Evolutionary conservation across 2,329 filamentous ascomycete genomes (phyloP).

Genomic region (Colletotrichum sojae): DNA sequence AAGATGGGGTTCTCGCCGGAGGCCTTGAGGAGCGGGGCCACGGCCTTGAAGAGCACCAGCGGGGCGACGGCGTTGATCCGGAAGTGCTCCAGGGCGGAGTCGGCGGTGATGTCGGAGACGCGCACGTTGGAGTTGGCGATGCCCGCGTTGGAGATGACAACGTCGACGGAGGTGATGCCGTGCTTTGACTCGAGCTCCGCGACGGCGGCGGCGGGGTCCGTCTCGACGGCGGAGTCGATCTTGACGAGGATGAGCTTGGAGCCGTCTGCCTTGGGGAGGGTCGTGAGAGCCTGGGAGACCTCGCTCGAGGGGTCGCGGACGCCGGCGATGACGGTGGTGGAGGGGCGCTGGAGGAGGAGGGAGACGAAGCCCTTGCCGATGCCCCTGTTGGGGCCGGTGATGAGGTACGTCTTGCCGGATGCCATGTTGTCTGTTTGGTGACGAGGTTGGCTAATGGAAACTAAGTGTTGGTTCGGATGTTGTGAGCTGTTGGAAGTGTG

Average conservation of each 20-base stretch:
- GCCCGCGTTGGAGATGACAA: slow-evolving; percentile 68
- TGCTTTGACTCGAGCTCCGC: slow-evolving; percentile 46
- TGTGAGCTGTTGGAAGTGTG: no score
- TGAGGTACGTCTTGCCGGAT: slow-evolving; percentile 50
- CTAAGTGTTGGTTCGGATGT: no score
- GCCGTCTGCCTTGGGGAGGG: slow-evolving; percentile 52
- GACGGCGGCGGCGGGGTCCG: slow-evolving; percentile 51
- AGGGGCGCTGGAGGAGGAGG: slow-evolving; percentile 24
- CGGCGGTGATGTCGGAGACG: slow-evolving; percentile 46
- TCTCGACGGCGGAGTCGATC: slow-evolving; percentile 54
- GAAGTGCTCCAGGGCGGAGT: slow-evolving; percentile 51
- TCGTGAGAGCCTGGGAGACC: slow-evolving; percentile 48
- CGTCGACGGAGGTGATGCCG: slow-evolving; percentile 60
- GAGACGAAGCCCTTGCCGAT: slow-evolving; percentile 33
- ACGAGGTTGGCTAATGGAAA: no score
- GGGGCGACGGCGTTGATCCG: slow-evolving; percentile 52
- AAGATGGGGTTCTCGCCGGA: slow-evolving; percentile 44
- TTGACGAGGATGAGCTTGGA: slow-evolving; percentile 58
- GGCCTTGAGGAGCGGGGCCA: slow-evolving; percentile 46
- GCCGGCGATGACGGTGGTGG: slow-evolving; percentile 55
- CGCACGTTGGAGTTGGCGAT: slow-evolving; percentile 43
- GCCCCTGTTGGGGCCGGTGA: slow-evolving; percentile 49
- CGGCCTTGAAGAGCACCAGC: slow-evolving; percentile 43
- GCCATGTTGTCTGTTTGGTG: slow-evolving; percentile 42
- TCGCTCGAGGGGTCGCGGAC: slow-evolving; percentile 51